These are phyloP conservation scores for Puccinia hordei DNA, from an alignment of 1,284 basidiomycete species.

Conservation along the genomic window DNA sequence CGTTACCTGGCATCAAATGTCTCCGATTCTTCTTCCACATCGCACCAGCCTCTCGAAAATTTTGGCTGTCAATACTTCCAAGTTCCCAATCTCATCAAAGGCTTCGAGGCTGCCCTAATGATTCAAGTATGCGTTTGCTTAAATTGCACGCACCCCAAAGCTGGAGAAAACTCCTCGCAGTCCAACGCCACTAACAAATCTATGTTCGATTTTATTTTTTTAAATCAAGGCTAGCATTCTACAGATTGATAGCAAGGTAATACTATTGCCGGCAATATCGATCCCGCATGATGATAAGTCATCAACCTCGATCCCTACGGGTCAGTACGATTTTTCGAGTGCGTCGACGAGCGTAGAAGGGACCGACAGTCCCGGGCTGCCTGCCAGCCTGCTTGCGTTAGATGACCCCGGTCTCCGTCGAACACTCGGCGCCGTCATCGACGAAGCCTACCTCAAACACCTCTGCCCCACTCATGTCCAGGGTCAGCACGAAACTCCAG, in stretches of 20 bases:
- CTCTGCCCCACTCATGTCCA: neutral
- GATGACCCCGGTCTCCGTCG: slow-evolving; percentile 6
- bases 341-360: neutral
- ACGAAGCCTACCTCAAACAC: neutral
- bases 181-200: neutral
- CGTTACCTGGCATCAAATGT: neutral
- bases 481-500: neutral
- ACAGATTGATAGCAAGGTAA: slow-evolving; percentile 7
- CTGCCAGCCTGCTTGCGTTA: neutral
- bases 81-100: slow-evolving; percentile 32
- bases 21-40: neutral
- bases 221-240: slow-evolving; percentile 1
- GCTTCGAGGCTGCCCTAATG: slow-evolving; percentile 31
- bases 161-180: neutral
- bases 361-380: neutral
- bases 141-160: neutral
- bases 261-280: slow-evolving; percentile 7
- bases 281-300: slow-evolving; percentile 26
- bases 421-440: neutral
- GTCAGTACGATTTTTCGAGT: slow-evolving; percentile 19
- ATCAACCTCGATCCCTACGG: slow-evolving; percentile 1
- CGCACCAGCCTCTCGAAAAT: neutral
- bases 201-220: neutral
- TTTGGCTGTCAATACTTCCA: slow-evolving; percentile 18
- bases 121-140: slow-evolving; percentile 28